These are phyloP conservation scores for Setomelanomma holmii DNA, from an alignment of 2,329 filamentous ascomycete species.

Conservation along the genomic window DNA sequence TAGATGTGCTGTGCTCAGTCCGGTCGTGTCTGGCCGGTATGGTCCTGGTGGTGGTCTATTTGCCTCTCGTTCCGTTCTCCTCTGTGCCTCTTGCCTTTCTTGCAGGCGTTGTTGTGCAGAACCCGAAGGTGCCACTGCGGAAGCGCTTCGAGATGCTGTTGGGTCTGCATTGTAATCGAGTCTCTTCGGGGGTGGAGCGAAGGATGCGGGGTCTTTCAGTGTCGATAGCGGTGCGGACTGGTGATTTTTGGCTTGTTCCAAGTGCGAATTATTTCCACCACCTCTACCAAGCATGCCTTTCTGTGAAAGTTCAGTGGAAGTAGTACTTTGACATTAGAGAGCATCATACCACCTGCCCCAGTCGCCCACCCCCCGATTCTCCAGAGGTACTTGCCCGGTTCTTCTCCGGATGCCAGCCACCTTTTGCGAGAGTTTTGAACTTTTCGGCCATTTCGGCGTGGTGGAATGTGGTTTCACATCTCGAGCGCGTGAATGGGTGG, in stretches of 20 bases:
- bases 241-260: slow-evolving; percentile 53
- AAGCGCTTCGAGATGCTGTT: slow-evolving; percentile 47
- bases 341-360: slow-evolving; percentile 62
- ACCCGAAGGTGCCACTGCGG: slow-evolving; percentile 52
- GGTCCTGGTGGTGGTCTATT: slow-evolving; percentile 63
- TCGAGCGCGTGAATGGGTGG: not conserved
- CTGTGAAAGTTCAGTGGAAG: slow-evolving; percentile 42
- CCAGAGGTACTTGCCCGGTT: slow-evolving; percentile 11
- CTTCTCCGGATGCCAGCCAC: slow-evolving; percentile 56
- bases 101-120: slow-evolving; percentile 45
- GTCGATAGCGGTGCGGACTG: slow-evolving; percentile 69
- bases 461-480: slow-evolving; percentile 4
- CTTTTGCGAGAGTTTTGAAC: slow-evolving; percentile 53
- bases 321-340: not conserved
- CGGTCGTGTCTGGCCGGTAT: slow-evolving; percentile 74
- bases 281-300: slow-evolving; percentile 65
- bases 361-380: slow-evolving; percentile 57
- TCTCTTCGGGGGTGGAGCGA: slow-evolving; percentile 80
- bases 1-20: slow-evolving; percentile 71
- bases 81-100: slow-evolving; percentile 43
- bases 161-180: slow-evolving; percentile 57
- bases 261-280: slow-evolving; percentile 53
- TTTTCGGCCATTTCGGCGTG: slow-evolving; percentile 38
- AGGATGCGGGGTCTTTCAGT: slow-evolving; percentile 77
- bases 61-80: slow-evolving; percentile 45